Evolutionary conservation across 2,329 filamentous ascomycete species (phyloP), one percentile per base, ranked within the genome.

Genomic region (Graphilbum ipis-grandicollis): DNA sequence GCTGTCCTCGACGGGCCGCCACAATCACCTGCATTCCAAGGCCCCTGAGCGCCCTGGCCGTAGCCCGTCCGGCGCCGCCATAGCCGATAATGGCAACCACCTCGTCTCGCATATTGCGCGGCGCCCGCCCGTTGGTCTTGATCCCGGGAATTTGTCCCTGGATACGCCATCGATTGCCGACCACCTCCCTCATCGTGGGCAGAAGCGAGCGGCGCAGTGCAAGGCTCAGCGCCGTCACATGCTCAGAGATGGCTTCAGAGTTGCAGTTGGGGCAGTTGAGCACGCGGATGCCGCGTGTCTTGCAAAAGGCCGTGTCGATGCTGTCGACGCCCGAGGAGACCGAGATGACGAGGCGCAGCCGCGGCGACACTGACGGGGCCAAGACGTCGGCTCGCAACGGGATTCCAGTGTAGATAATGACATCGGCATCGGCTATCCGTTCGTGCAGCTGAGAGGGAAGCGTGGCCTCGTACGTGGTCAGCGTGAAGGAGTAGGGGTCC

Each of bases 371-470:
- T 7, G 43, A 40, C 5, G 40, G 40, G 3, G 47, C 43, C 23
- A 46, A 49, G 18, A 38, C 41, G 8, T 35, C 41, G 13, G 49
- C 38, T 8, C 46, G 36, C 19, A 62, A 39, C 9, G 50, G 53
- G 4, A 52, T 40, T 0, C 53, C 42, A 1, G 52, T 56, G 29
- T 49, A 46, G 36, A 61, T 50, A 9, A 56, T 43, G 7, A 63
- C 47, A 39, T 55, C 51, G 23, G 57, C 57, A 36, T 56, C 52
- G 7, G 35, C 25, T 26, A 60, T 50, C 29, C 56, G 46, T 31
- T 46, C 46, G 6, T 47, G 41, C 5, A 55, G 40, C 37, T 55
- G 41, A 12, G 44, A 46, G 3, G 45, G 34, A 5, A 36, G 19
- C 13, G 54, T 53, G 18, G 46, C 39, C 26, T 42, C 28, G 43